Base-by-base conservation (phyloP, 495 filamentous ascomycete genomes). In the Penicillium manginii region DNA sequence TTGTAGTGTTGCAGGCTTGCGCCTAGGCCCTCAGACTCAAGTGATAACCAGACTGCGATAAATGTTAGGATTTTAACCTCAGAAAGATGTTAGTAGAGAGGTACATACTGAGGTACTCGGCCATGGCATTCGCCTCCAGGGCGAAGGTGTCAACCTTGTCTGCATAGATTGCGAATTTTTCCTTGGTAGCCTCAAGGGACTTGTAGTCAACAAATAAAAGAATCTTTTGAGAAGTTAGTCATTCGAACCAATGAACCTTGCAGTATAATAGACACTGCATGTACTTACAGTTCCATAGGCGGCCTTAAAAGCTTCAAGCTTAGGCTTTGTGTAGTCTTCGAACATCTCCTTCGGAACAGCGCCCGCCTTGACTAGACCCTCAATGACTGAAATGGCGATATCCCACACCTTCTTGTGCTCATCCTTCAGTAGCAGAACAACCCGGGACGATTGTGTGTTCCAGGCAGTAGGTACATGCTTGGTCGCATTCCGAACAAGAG, bases 371-470 rank as follows among this genome's bases (percentile, higher is more conserved):
- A 78, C 68, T 18, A 76, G 68, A 3, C 62, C 56, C 59, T 70
- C 61, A 52, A 81, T 72, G 1, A 65, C 57, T 10, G 76, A 69
- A 17, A 68, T 70, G 19, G 67, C 71, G 49, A 80, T 62, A 58
- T 80, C 73, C 81, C 81, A 83, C 8, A 80, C 69, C 47, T 72
- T 67, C 57, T 78, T 69, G 56, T 82, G 80, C 56, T 83, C 72
- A 10, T 71, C 53, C 23, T 77, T 66, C 40, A 82, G 51, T 14
- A 82, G 58, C 2, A 83, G 62, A 8, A 80, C 68, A 7, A 77
- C 29, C 4, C 81, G 76, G 0, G 75, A 76, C 17, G 80, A 78
- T 52, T 83, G 81, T 17, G 77, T 80, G 64, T 83, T 81, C 71
- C 81, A 83, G 11, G 81, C 62, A 49, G 73, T 78, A 52, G 81